phyloP scores from a whole-genome alignment of 345 rosid species.

The Turritis glabra region DNA sequence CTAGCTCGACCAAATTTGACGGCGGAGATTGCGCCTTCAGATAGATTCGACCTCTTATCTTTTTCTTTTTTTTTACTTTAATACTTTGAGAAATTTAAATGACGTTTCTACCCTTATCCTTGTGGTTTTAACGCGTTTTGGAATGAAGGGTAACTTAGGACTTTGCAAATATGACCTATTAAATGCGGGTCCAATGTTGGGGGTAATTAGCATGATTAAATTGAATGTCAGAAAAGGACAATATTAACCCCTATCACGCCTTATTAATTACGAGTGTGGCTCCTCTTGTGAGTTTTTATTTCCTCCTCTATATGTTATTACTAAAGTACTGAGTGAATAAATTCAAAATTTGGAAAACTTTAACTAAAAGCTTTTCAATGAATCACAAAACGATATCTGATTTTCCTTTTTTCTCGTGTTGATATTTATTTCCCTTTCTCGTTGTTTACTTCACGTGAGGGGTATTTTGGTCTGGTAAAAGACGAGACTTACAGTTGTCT shows the following conservation, averaged over 20 bases:
- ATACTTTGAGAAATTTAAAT: background rate
- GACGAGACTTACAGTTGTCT: background rate
- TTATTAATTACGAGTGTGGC: constrained; percentile 30
- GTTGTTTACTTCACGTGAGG: background rate
- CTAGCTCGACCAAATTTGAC: constrained; percentile 29
- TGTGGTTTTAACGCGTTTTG: background rate
- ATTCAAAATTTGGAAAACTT: constrained; percentile 12
- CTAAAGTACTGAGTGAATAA: background rate
- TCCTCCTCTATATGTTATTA: background rate
- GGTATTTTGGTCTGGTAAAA: background rate
- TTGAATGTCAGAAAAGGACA: constrained; percentile 37
- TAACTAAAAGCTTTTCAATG: background rate
- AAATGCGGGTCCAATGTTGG: background rate
- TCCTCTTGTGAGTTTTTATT: constrained; percentile 26
- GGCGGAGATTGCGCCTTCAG: constrained; percentile 45
- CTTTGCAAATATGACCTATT: background rate
- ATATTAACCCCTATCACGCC: constrained; percentile 43
- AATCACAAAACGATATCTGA: background rate
- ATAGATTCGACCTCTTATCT: background rate
- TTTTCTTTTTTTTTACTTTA: background rate
- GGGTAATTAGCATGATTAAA: constrained; percentile 40
- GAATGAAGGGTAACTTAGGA: constrained; percentile 8
- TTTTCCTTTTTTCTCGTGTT: constrained; percentile 20
- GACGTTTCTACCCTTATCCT: background rate
- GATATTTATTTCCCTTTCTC: background rate